phyloP scores from a whole-genome alignment of 805 yeast genomes.

The Metahyphopichia silvanorum region DNA sequence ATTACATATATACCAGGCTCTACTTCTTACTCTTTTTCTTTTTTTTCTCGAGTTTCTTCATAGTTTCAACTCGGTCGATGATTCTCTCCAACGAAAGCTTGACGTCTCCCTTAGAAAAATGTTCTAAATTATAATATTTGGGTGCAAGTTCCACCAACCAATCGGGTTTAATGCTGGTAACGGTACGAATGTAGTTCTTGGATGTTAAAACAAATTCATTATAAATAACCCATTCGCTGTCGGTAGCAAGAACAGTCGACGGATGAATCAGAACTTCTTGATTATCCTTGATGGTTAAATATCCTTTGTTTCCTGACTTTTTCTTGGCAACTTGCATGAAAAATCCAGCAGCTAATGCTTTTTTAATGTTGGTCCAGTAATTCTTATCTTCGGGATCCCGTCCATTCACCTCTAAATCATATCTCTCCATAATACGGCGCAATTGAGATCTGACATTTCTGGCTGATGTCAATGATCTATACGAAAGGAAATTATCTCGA shows the following conservation, averaged over 20 bases:
- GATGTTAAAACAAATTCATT: constrained; percentile 94
- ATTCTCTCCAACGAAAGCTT: constrained; percentile 66
- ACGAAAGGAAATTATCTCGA: constrained; percentile 80
- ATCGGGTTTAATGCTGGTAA: constrained; percentile 85
- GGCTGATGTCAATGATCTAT: constrained; percentile 83
- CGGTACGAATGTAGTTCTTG: constrained; percentile 91
- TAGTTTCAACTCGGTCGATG: constrained; percentile 42
- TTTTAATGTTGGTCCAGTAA: constrained; percentile 76
- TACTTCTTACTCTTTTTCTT: constrained; percentile 6
- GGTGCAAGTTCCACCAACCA: constrained; percentile 87
- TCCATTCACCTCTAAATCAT: constrained; percentile 69
- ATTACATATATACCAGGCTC: no score
- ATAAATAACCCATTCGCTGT: constrained; percentile 90
- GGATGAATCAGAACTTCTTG: constrained; percentile 96
- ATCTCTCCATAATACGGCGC: constrained; percentile 75
- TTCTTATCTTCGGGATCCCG: constrained; percentile 56
- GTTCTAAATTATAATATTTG: constrained; percentile 58
- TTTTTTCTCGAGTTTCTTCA: constrained; percentile 26
- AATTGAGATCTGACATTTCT: constrained; percentile 83
- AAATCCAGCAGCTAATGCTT: constrained; percentile 87
- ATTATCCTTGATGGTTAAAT: constrained; percentile 88
- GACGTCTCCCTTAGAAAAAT: constrained; percentile 70
- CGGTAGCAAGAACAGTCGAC: constrained; percentile 83
- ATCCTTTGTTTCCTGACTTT: constrained; percentile 75
- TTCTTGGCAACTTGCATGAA: constrained; percentile 98